These are phyloP conservation scores for Metschnikowia gelsemii DNA, from an alignment of 805 yeast genomes.

Conservation along the genomic window DNA sequence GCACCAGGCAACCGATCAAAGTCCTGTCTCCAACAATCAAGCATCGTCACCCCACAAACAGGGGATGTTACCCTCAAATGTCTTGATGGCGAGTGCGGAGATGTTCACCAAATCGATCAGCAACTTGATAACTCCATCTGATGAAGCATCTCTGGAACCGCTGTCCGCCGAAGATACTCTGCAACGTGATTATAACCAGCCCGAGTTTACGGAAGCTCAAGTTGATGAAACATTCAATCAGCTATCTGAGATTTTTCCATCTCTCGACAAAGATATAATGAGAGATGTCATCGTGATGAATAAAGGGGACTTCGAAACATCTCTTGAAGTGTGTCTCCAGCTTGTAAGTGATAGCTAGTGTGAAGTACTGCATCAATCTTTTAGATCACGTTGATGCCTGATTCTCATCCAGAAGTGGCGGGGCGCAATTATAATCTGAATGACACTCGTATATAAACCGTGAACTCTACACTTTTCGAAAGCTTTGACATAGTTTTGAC, in stretches of 20 bases:
- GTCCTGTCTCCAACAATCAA: background rate
- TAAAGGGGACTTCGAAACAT: constrained; percentile 64
- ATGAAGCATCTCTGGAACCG: constrained; percentile 19
- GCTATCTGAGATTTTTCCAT: constrained; percentile 71
- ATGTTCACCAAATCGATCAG: constrained; percentile 51
- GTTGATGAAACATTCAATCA: constrained; percentile 39
- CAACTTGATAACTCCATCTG: constrained; percentile 40
- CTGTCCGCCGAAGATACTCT: background rate
- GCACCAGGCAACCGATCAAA: background rate
- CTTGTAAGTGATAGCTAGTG: constrained; percentile 22
- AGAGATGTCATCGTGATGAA: constrained; percentile 69
- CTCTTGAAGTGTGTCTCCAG: constrained; percentile 61
- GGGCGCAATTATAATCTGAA: too few species aligned
- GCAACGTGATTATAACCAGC: constrained; percentile 5
- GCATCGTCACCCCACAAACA: constrained; percentile 8
- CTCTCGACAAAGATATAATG: constrained; percentile 63
- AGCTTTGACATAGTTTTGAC: too few species aligned
- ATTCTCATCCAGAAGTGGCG: too few species aligned
- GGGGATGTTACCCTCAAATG: constrained; percentile 35
- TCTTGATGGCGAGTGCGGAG: constrained; percentile 47
- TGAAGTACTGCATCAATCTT: too few species aligned
- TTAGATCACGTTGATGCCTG: too few species aligned
- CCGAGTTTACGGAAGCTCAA: constrained; percentile 6
- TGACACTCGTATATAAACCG: too few species aligned
- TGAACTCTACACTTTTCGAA: too few species aligned